Evolutionary conservation across 208 protist genomes (phyloP).

Genomic region (Acanthamoeba triangularis): DNA sequence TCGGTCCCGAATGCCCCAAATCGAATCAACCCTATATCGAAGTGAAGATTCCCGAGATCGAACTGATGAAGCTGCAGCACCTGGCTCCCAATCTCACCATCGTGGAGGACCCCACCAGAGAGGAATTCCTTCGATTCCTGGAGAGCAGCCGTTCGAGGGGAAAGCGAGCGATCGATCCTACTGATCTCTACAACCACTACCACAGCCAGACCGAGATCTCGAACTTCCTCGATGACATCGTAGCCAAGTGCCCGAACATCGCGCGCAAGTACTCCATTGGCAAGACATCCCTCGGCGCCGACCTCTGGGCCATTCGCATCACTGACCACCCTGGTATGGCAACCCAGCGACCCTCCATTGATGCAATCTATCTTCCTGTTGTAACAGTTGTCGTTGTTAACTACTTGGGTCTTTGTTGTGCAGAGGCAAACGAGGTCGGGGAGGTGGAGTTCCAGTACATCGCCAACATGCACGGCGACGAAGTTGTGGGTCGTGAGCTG

Average conservation of each 20-base stretch:
- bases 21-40: background rate
- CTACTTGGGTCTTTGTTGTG: background rate
- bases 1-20: slow-evolving; percentile 30
- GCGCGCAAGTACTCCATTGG: slow-evolving; percentile 29
- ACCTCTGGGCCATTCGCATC: slow-evolving; percentile 2
- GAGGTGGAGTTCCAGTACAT: slow-evolving; percentile 67
- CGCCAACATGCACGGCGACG: slow-evolving; percentile 79
- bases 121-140: background rate
- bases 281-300: background rate
- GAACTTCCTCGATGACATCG: background rate
- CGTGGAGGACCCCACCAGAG: background rate
- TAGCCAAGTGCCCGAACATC: background rate
- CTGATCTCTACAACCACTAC: background rate
- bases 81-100: background rate
- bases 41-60: background rate
- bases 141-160: background rate
- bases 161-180: background rate
- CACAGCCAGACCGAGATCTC: background rate
- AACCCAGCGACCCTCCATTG: background rate
- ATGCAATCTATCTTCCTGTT: background rate
- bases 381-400: background rate
- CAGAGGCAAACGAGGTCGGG: slow-evolving; percentile 8
- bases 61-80: background rate
- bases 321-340: slow-evolving; percentile 20
- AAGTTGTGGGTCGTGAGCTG: slow-evolving; percentile 74